Percentiles rank a stretch among this genome's conserved stretches.
phyloP scores from a whole-genome alignment of 768 basidiomycete genomes.

The Lentinus tigrinus region DNA sequence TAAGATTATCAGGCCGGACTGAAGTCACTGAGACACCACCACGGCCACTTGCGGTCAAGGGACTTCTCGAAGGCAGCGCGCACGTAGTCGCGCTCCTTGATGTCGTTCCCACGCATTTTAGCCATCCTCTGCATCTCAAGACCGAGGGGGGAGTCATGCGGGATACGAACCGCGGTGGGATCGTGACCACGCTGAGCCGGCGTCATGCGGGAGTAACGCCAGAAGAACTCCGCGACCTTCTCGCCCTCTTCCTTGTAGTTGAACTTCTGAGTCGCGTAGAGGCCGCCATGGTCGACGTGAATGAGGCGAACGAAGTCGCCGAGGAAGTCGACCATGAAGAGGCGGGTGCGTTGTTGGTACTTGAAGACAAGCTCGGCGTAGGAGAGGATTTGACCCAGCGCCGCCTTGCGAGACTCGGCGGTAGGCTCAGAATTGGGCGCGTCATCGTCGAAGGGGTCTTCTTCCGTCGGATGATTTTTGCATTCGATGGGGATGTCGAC shows the following conservation, averaged over 20 bases:
- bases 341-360: neutral
- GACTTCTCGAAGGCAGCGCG: neutral
- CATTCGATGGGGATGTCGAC: slow-evolving; percentile 6
- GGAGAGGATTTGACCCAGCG: neutral
- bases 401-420: neutral
- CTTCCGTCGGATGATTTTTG: neutral
- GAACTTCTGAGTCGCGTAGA: neutral
- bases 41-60: neutral
- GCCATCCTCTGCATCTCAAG: neutral
- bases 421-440: neutral
- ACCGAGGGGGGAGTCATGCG: neutral
- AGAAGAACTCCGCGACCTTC: slow-evolving; percentile 1
- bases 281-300: neutral
- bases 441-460: slow-evolving; percentile 1
- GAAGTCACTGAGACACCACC: neutral
- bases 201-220: neutral
- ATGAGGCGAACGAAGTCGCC: neutral
- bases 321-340: slow-evolving; percentile 7
- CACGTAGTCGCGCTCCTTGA: neutral
- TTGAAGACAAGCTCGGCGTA: neutral
- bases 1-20: neutral
- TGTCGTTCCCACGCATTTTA: too few relatives aligned
- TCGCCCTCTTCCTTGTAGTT: neutral
- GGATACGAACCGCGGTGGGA: neutral
- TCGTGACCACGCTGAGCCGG: neutral